A percentile compares a stretch with the other conserved stretches of the same genome.
phyloP scores from a whole-genome alignment of 176 grass and related monocot species.

The Chrysopogon serrulatus region DNA sequence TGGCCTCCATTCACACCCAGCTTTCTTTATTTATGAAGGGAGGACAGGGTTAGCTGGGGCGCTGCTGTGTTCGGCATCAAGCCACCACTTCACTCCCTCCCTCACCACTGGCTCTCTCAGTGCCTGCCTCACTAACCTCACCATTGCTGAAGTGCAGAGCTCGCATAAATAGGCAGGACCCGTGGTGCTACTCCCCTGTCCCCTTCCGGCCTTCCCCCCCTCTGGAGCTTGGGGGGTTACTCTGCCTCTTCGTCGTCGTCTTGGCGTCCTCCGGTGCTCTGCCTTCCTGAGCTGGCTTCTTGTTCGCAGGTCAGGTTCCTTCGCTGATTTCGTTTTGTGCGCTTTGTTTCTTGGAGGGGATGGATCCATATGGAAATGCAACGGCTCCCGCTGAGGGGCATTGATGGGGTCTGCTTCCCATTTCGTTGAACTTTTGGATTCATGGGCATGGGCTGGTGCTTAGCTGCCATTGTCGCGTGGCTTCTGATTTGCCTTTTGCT shows the following conservation, averaged over 20 bases:
- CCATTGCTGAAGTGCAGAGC: constrained; percentile 26
- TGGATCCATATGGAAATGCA: constrained; percentile 31
- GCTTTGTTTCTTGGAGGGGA: constrained; percentile 6
- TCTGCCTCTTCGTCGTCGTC: neutral
- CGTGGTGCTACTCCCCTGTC: neutral
- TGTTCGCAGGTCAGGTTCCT: constrained; percentile 21
- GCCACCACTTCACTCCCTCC: constrained; percentile 23
- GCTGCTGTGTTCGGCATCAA: constrained; percentile 30
- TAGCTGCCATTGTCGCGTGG: neutral
- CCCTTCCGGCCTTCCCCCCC: neutral
- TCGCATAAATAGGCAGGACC: constrained; percentile 20
- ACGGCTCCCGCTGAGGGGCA: neutral
- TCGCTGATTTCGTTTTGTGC: neutral
- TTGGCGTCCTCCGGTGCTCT: neutral
- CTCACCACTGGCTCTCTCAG: neutral
- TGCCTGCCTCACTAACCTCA: constrained; percentile 23
- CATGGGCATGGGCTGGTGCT: constrained; percentile 2
- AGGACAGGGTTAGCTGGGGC: neutral
- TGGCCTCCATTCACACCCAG: constrained; percentile 11
- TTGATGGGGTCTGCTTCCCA: constrained; percentile 23
- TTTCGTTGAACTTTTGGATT: constrained; percentile 18
- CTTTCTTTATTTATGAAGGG: constrained; percentile 5
- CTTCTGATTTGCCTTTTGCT: constrained; percentile 26
- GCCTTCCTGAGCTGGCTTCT: constrained; percentile 31
- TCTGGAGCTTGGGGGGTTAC: neutral